Base-by-base conservation (phyloP, 75 land plant species). In the Picea glauca region DNA sequence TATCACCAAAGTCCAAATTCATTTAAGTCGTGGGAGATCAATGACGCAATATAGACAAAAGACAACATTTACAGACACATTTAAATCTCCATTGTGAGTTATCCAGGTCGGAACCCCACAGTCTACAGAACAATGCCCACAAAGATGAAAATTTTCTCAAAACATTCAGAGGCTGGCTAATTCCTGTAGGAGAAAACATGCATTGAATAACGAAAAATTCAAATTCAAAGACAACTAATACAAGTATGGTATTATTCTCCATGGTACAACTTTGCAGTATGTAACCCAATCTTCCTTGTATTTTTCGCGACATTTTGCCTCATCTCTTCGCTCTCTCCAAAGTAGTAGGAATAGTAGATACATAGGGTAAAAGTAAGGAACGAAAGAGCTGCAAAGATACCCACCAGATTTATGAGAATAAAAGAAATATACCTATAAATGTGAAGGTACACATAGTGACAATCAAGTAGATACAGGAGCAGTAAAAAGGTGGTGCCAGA, bases 291-390 rank as follows among this genome's bases (percentile, higher is more conserved):
- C 67, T 30, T 94, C 99, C 78, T 84, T 96, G 78, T 96, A 96
- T 83, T 96, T 96, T 79, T 83, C 80, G 54, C 89, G 81, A 78
- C 98, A 96, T 60, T 89, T 88, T 61, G 91, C 93, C 84, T 96
- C 99, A 76, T 96, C 99, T 77, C 99, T 81, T 79, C 98, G 85
- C 81, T 96, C 99, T 83, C 99, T 89, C 99, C 99, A 95, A 32
- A 96, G 65, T 14, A 96, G 88, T 59, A 96, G 83, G 82, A 90
- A 86, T 40, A 96, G 84, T 58, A 96, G 93, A 80, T 96, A 96
- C 1, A 84, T 81, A 23, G 99, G 99, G 76, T 96, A 96, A 79
- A 96, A 96, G 78, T 94, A 96, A n/a, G 99, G 99, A 82, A 96
- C 76, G n/a, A 84, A 78, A 65, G 99, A 96, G 76, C 98, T 96